These are phyloP conservation scores for Microbotryomycetes sp. DNA, from an alignment of 1,284 basidiomycete genomes.

Conservation along the genomic window DNA sequence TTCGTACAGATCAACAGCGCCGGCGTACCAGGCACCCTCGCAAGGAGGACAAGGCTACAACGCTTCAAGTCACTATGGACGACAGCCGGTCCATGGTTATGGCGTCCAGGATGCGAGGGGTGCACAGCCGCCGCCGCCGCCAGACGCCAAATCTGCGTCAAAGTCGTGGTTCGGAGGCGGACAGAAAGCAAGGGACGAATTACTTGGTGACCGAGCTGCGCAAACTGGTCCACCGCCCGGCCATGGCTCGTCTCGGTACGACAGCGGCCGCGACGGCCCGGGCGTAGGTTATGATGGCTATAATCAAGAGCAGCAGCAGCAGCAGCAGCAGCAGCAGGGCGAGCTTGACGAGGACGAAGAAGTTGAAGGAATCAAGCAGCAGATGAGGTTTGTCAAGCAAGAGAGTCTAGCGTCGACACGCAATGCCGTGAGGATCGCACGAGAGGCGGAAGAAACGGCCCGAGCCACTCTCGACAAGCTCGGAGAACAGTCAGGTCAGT, in stretches of 20 bases:
- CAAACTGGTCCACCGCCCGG: too few species aligned
- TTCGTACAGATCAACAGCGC: slow-evolving; percentile 18
- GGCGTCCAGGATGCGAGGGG: too few species aligned
- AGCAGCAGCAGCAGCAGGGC: slow-evolving; percentile 31
- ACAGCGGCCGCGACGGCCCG: too few species aligned
- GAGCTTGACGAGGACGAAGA: slow-evolving; percentile 87
- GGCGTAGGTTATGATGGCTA: too few species aligned
- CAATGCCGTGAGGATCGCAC: slow-evolving; percentile 85
- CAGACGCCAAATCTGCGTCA: neutral
- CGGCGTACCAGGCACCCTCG: slow-evolving; percentile 19
- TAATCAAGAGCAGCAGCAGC: slow-evolving; percentile 9
- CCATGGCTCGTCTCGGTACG: neutral
- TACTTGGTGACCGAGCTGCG: too few species aligned
- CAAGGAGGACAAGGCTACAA: slow-evolving; percentile 26
- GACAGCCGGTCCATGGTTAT: slow-evolving; percentile 1
- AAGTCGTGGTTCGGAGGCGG: neutral
- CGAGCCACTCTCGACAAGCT: slow-evolving; percentile 75
- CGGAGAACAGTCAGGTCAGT: slow-evolving; percentile 88
- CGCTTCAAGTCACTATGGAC: slow-evolving; percentile 11
- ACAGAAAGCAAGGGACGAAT: neutral
- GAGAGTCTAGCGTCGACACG: slow-evolving; percentile 83
- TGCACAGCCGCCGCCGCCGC: neutral
- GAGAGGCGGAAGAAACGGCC: slow-evolving; percentile 94
- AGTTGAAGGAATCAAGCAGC: slow-evolving; percentile 90
- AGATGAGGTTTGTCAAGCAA: slow-evolving; percentile 85